phyloP scores from a whole-genome alignment of 768 basidiomycete species.

The Saitozyma podzolica region DNA sequence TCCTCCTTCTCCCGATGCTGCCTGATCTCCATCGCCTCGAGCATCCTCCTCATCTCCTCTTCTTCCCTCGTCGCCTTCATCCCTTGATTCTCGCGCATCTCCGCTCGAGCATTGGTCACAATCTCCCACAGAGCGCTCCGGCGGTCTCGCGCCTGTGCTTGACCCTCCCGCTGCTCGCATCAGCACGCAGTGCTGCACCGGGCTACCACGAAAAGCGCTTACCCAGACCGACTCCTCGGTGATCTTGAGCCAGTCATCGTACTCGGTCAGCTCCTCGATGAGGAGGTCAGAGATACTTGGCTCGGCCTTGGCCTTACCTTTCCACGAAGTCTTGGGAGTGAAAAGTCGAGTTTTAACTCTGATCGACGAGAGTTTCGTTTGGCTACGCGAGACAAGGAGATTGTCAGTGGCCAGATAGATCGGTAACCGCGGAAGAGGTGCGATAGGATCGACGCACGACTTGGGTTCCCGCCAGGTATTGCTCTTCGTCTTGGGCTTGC shows the following conservation, averaged over 20 bases:
- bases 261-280: slow-evolving; percentile 29
- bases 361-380: background rate
- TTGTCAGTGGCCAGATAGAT: background rate
- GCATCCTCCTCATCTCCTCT: slow-evolving; percentile 39
- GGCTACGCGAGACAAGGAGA: background rate
- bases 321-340: background rate
- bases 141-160: slow-evolving; percentile 23
- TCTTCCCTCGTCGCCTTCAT: slow-evolving; percentile 26
- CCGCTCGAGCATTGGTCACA: slow-evolving; percentile 27
- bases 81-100: slow-evolving; percentile 20
- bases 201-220: slow-evolving; percentile 1
- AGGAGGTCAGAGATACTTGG: slow-evolving; percentile 6
- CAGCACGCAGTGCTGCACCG: slow-evolving; percentile 1
- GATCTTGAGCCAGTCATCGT: slow-evolving; percentile 41
- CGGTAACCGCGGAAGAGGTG: too few relatives aligned
- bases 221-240: slow-evolving; percentile 41
- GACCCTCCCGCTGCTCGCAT: slow-evolving; percentile 26
- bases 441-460: background rate
- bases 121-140: slow-evolving; percentile 26
- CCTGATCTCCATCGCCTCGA: slow-evolving; percentile 37
- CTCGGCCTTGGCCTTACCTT: slow-evolving; percentile 5
- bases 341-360: background rate
- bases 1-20: slow-evolving; percentile 67
- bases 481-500: too few relatives aligned
- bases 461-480: too few relatives aligned